These are phyloP conservation scores for Whalleya microplaca DNA, from an alignment of 2,329 filamentous ascomycete species.

Conservation along the genomic window DNA sequence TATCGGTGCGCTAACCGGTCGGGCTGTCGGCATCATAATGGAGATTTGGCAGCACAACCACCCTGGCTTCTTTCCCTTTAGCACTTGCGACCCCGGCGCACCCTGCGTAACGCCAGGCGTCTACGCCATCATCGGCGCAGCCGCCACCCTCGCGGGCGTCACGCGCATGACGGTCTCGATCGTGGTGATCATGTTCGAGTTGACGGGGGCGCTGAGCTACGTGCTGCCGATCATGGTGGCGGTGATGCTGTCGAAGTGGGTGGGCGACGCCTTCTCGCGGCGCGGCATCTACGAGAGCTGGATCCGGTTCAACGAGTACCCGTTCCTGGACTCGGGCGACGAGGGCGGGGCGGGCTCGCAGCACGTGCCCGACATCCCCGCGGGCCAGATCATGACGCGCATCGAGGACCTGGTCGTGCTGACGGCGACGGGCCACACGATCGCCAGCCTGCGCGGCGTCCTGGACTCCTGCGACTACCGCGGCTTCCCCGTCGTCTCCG, in stretches of 20 bases:
- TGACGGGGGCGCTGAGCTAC: constrained; percentile 93
- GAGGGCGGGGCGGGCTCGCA: constrained; percentile 55
- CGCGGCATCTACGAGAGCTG: constrained; percentile 96
- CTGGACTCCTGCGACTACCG: constrained; percentile 78
- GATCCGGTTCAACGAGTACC: constrained; percentile 96
- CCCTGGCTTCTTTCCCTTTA: constrained; percentile 77
- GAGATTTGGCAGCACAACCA: constrained; percentile 84
- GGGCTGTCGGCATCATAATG: constrained; percentile 86
- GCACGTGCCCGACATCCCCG: constrained; percentile 76
- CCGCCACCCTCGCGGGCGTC: constrained; percentile 89
- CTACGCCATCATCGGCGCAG: constrained; percentile 94
- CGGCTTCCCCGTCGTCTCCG: constrained; percentile 88
- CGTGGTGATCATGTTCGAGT: constrained; percentile 99
- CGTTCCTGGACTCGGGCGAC: constrained; percentile 91
- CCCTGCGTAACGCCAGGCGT: constrained; percentile 92
- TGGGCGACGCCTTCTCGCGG: constrained; percentile 91
- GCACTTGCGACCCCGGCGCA: constrained; percentile 80
- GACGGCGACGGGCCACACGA: constrained; percentile 84
- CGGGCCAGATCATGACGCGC: constrained; percentile 88
- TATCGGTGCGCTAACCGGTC: constrained; percentile 87
- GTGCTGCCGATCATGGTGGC: constrained; percentile 99
- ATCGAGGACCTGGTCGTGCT: constrained; percentile 90
- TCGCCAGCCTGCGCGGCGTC: constrained; percentile 71
- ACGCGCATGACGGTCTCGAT: constrained; percentile 98
- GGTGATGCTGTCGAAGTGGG: constrained; percentile 98